Evolutionary conservation across 2,329 filamentous ascomycete genomes (phyloP), one percentile per base, ranked within the genome.

Genomic region (Cercospora sojina): DNA sequence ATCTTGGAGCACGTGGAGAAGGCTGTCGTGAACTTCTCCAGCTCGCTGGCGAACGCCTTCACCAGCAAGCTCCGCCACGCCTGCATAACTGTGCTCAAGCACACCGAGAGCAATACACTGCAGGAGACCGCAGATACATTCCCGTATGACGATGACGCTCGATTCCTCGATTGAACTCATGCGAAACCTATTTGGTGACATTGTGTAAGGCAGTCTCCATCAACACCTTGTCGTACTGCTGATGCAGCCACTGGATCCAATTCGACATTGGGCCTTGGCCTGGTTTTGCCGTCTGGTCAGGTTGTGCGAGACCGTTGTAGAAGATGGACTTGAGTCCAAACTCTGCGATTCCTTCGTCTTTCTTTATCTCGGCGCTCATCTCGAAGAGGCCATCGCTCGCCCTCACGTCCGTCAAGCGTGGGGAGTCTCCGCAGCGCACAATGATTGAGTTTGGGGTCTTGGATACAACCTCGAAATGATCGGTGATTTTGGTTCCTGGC

Each of bases 401-500:
- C 7, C 89, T 83, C 1, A 85, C 82, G 0, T 80, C 84, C 53
- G 79, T 80, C 53, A 85, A 85, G 23, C 86, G 81, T 0, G 89
- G 89, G 1, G 86, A 86, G 68, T 88, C 89, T 16, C 89, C 89
- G 70, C 86, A 89, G 23, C 89, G 86, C 23, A 91, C 83, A 0
- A 87, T 82, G 66, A 91, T 88, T 10, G 83, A 80, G 6, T 82
- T 83, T 0, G 84, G 80, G 0, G 85, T 88, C 78, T 89, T 89
- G 62, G 88, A 85, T 0, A 91, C 80, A 0, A 91, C 88, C 76
- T 91, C 87, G 74, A 91, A 91, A 77, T 91, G 89, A 74, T 91
- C 88, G 3, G 87, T 90, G 65, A 91, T 85, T 47, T 82, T 75
- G 0, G 89, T 90, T 35, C 89, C 89, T 43, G 84, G 81, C 20